Evolutionary conservation across 2,329 filamentous ascomycete species (phyloP), one percentile per base, ranked within the genome.

Genomic region (Achaetomium macrosporum): DNA sequence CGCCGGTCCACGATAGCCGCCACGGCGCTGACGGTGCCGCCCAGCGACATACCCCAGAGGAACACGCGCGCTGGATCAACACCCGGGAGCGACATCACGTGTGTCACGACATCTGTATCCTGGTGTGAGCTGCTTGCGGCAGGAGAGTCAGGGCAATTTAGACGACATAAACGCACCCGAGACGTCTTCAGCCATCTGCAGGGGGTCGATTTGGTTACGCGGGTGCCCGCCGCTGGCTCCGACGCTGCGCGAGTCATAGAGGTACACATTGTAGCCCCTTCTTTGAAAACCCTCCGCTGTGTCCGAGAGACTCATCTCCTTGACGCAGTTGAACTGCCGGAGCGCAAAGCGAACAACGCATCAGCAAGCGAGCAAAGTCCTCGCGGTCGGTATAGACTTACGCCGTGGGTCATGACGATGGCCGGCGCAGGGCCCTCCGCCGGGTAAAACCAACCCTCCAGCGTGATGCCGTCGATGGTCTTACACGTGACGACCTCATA

Each of bases 311-410:
- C 25, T 51, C 59, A 64, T 63, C 31, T 64, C 64, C 42, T 65
- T 64, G 33, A 62, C 59, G 30, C 56, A 61, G 43, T 65, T 65
- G 45, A 66, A 63, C 63, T 64, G 44, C 3, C 12, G 6, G 33
- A 9, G 33, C 11, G 5, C 15, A 11, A 35, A 7, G 25, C n/a
- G n/a, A n/a, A n/a, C 5, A n/a, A 37, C n/a, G 35, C 35, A n/a
- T 15, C 35, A 15, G 35, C 15, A 16, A 15, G n/a, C 25, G 4
- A 7, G 7, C 25, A 7, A 4, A 4, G 7, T 5, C n/a, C 29
- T 5, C 16, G 11, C 16, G 12, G 44, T 12, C 6, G 30, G 16
- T 6, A 25, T 15, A 12, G 35, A 35, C 35, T 3, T 42, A 50
- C 47, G 10, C 64, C 62, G 25, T 58, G 63, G 1, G 56, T 50